Evolutionary conservation across 1,284 basidiomycete genomes (phyloP), one percentile per base, ranked within the genome.

Genomic region (Ustilago trichophora): DNA sequence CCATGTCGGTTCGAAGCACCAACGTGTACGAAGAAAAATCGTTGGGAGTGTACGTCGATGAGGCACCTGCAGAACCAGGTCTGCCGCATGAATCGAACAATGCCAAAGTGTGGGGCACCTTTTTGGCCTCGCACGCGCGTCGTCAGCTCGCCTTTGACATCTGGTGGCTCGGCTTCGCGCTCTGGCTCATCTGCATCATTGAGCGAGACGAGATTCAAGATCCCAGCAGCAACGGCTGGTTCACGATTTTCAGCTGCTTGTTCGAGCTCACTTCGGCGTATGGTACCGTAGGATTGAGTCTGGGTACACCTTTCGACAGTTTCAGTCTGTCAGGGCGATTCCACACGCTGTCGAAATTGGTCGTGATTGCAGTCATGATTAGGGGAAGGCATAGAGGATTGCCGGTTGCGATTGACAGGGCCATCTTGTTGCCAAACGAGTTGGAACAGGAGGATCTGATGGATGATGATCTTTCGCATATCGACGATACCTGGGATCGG

Each of bases 21-120:
- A 98, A 98, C 81, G 95, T 98, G 1, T 98, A 97, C 82, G 95
- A 98, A 80, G 93, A 97, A 75, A 88, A 75, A 48, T 73, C 73
- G 19, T 62, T 82, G 3, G 79, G 80, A 6, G 69, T 78, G 11
- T 78, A 66, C 40, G 58, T 63, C 35, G 57, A 60, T 26, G 65
- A 75, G 25, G 56, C 67, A 16, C 48, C 46, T 6, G 8, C 25
- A 1, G 65, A 60, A 9, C 48, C 51, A 6, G 42, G 45, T 1
- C 18, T 49, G 0, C 55, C 58, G 22, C 46, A 63, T n/a, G 52
- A 63, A 25, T 50, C 57, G 11, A 50, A 50, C 31, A 43, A 54
- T n/a, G 45, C 84, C 2, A 82, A 82, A 63, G 86, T 90, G 15
- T 92, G 90, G 90, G 87, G 90, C 53, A 85, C 85, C 27, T 92